Evolutionary conservation across 2,329 filamentous ascomycete genomes (phyloP), one percentile per base, ranked within the genome.

Genomic region (Balansia obtecta): DNA sequence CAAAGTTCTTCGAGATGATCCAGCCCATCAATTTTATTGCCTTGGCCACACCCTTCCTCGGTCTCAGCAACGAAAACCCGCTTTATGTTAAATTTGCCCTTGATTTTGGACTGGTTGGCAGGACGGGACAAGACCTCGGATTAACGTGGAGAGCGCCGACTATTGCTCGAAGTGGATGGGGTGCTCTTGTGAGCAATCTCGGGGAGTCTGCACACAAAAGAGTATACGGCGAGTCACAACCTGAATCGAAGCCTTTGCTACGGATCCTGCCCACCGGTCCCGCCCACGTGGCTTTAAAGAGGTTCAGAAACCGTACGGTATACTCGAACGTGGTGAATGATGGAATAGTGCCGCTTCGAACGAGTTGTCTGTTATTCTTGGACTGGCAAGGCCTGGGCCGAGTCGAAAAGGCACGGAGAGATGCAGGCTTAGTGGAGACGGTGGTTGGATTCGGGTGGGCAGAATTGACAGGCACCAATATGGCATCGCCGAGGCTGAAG

Each of bases 241-340:
- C 88, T 2, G 86, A 89, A 52, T 85, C 89, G 0, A 97, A 97
- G 64, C 91, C 91, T 2, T 70, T 97, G 38, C 70, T 97, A 18
- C 79, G 91, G 18, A 94, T 97, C 55, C 69, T 97, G 22, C 91
- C 93, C 0, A 95, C 88, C 8, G 91, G 91, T 0, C 90, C 91
- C 15, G 93, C 91, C 7, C 90, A 96, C 65, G 79, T 81, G 50
- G 91, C 90, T 1, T 69, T 97, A 40, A 83, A 85, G 62, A 88
- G 87, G 68, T 97, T 97, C 65, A 76, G 88, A 20, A 95, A 94
- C 63, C 77, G 91, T 15, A 97, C 93, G 0, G 75, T 96, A 1
- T 97, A 97, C 65, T 95, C 90, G 2, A 97, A 97, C 60, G 90
- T 97, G 12, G 91, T 97, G 57, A 97, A 97, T 61, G 91, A 97